Base-by-base conservation (phyloP, 306 rosid genomes). In the Prunus mume region DNA sequence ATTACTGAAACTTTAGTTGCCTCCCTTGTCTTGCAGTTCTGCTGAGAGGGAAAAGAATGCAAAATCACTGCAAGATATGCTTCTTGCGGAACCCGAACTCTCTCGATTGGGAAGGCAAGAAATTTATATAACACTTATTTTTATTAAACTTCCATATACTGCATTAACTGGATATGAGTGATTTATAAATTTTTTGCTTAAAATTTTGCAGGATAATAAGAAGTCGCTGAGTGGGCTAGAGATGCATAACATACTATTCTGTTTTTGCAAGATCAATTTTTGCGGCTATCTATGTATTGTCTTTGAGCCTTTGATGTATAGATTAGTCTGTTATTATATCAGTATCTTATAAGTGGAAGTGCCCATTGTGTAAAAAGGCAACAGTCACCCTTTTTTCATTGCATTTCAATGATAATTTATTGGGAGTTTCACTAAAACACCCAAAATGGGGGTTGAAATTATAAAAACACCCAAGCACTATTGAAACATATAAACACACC, bases 51-150 rank as follows among this genome's bases (percentile, higher is more conserved):
- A 87, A 79, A 80, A 64, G 54, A 85, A 78, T 1, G 67, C 47
- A 68, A 91, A 87, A 55, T 84, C 90, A 9, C 84, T 94, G 54
- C 93, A 92, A 83, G 97, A 89, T 77, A 77, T 92, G 91, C 92
- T 92, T 79, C 81, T 92, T 74, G 96, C 86, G 38, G 98, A 95
- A 74, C 97, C 97, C 5, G 98, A 95, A 86, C 91, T 95, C 60
- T 78, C 92, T 57, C 90, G 83, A 70, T 78, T 95, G 76, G 98
- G 96, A 88, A 92, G 98, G 98, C 78, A 85, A 83, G 85, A 73
- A 69, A 50, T 57, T 72, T 65, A 14, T 65, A 4, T 50, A 9
- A 63, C 19, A 3, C 6, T 27, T 12, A 22, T 25, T 62, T 3
- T 22, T 5, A 41, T 61, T 78, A 50, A 81, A 76, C 30, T 52